Conservation (phyloP, 179 eudicot species). For the Heliamphora ciliata region DNA sequence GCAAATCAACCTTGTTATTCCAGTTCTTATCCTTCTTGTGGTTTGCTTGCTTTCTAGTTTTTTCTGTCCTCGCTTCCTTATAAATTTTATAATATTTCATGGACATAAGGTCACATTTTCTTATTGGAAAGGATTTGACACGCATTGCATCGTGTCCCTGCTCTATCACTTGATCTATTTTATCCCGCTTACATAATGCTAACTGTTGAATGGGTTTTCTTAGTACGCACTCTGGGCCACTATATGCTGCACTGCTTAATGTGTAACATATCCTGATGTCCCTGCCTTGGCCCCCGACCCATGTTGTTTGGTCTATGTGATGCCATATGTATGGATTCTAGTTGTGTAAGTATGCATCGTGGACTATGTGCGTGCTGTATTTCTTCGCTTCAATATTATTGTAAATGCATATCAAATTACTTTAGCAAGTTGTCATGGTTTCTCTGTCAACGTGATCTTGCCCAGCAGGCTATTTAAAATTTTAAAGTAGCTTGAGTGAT, state of each 20-base stretch:
- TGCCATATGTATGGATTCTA: neutral
- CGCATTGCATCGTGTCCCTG: neutral
- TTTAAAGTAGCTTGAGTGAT: neutral
- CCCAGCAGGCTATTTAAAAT: neutral
- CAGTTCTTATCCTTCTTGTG: slow-evolving; percentile 4
- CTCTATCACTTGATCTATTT: neutral
- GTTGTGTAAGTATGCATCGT: neutral
- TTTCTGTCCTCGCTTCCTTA: neutral
- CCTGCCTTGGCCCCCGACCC: neutral
- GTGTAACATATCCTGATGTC: neutral
- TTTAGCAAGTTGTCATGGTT: neutral
- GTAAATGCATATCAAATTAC: neutral
- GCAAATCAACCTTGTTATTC: neutral
- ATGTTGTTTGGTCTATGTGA: neutral
- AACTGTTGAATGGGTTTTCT: neutral
- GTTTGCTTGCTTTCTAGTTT: slow-evolving; percentile 5
- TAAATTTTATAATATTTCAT: neutral
- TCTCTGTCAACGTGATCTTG: neutral
- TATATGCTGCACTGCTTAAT: neutral
- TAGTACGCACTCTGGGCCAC: neutral
- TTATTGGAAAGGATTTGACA: neutral
- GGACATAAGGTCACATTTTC: neutral
- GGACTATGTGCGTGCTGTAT: neutral
- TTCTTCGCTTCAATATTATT: neutral
- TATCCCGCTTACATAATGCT: neutral